phyloP scores from a whole-genome alignment of 1,284 basidiomycete genomes.

The Ganoderma resinaceum region DNA sequence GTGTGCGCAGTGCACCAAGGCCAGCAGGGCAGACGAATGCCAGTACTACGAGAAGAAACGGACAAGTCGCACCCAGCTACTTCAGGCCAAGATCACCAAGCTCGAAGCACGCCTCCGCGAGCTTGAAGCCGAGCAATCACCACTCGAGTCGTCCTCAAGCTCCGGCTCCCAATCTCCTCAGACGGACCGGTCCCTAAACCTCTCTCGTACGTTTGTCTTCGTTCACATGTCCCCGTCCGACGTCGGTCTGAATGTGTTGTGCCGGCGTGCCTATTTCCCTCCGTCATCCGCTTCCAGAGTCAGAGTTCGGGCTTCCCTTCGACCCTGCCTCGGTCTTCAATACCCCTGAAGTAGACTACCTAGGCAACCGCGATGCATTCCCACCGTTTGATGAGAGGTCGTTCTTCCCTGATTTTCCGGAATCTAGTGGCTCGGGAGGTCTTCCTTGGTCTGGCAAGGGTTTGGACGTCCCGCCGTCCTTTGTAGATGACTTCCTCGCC shows the following conservation, averaged over 20 bases:
- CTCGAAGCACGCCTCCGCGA: conserved; percentile 62
- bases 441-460: conserved; percentile 20
- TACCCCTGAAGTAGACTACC: conserved; percentile 27
- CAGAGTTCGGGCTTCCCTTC: conserved; percentile 23
- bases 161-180: conserved; percentile 29
- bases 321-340: conserved; percentile 23
- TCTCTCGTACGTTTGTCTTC: conserved; percentile 4
- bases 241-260: background rate
- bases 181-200: conserved; percentile 11
- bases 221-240: background rate
- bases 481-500: conserved; percentile 26
- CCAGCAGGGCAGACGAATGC: conserved; percentile 58
- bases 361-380: conserved; percentile 18
- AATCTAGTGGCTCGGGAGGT: conserved; percentile 8
- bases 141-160: conserved; percentile 26
- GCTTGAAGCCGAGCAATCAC: conserved; percentile 48
- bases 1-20: conserved; percentile 63
- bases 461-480: conserved; percentile 15
- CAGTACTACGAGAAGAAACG: conserved; percentile 67
- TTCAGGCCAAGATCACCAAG: conserved; percentile 61
- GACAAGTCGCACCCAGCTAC: conserved; percentile 65
- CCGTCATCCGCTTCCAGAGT: conserved; percentile 5
- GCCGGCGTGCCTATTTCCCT: background rate
- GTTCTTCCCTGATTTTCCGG: conserved; percentile 12
- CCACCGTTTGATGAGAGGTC: conserved; percentile 11